Evolutionary conservation across 371 early-diverging fungal species (phyloP), one percentile per base, ranked within the genome.

Genomic region (Thermomucor indicae-seudaticae): DNA sequence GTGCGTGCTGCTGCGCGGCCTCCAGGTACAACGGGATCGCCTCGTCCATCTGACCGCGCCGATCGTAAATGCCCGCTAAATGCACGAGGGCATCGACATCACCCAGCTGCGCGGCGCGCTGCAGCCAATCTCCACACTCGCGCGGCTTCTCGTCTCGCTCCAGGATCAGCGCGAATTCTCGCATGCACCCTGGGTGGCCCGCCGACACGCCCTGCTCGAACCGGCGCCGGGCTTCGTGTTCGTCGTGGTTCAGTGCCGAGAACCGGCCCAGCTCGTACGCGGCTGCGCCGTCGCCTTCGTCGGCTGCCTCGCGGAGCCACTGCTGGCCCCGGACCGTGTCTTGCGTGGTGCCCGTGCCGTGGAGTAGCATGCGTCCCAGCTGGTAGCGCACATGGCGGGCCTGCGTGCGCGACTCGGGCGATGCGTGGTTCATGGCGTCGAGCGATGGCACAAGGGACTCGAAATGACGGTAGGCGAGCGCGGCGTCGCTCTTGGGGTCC

Each of bases 381-480:
- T 47, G 61, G 30, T 66, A 71, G 30, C 54, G 62, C 44, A 62
- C 58, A 17, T 58, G 58, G n/a, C 65, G 58, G 3, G 65, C 57
- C 46, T 71, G 72, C 14, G 67, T 64, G 50, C 66, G 67, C 1
- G 47, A 51, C 1, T 57, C 60, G 5, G 16, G 24, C 17, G 43
- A 46, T 29, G 63, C 30, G 12, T 49, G 50, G 10, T 54, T 53
- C 60, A 71, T 60, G 10, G 46, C 51, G 28, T 60, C 47, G 7
- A 57, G 57, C 5, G 46, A 25, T n/a, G 50, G 54, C 22, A 40
- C 43, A 16, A 51, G 58, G 28, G 27, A 46, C 25, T 19, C 53
- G n/a, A 45, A 20, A 10, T 51, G 49, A 1, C 12, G 48, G 2
- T 55, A 34, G 45, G 72, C 61, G 23, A 56, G 46, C 0, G 7